Percentiles rank a stretch among this genome's conserved stretches.
Conservation (phyloP, 106 monocot genomes). For the Iris macrosiphon region DNA sequence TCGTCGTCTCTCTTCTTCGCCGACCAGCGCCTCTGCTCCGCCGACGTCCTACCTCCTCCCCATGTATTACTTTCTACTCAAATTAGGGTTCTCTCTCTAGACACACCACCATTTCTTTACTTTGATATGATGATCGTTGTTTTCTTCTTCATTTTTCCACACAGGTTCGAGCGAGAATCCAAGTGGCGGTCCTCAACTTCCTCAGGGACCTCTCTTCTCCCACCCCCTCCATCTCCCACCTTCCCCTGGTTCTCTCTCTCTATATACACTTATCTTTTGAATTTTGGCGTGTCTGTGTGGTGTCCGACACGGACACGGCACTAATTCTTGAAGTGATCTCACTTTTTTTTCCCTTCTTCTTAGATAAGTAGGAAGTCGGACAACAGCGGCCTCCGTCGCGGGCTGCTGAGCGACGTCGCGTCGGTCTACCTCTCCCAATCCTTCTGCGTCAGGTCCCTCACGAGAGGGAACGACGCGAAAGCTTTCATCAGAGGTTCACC, state of each 20-base stretch:
- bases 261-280: not conserved
- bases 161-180: slow-evolving; percentile 71
- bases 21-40: slow-evolving; percentile 84
- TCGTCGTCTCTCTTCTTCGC: slow-evolving; percentile 70
- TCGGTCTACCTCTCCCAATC: slow-evolving; percentile 68
- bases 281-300: too few species aligned
- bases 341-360: too few species aligned
- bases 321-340: too few species aligned
- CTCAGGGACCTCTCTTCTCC: slow-evolving; percentile 47
- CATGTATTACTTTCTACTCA: slow-evolving; percentile 26
- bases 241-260: slow-evolving; percentile 51
- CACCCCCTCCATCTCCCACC: slow-evolving; percentile 42
- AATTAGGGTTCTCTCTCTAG: not conserved
- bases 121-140: not conserved
- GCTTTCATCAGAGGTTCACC: slow-evolving; percentile 73
- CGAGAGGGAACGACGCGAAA: slow-evolving; percentile 38
- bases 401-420: slow-evolving; percentile 59
- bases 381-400: slow-evolving; percentile 50
- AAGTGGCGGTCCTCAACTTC: slow-evolving; percentile 82
- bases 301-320: too few species aligned
- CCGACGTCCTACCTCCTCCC: slow-evolving; percentile 62
- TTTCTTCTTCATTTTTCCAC: not conserved
- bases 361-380: slow-evolving; percentile 53
- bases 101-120: not conserved
- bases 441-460: slow-evolving; percentile 60